Conservation (phyloP, 208 protist species). For the Trypanosoma mega region DNA sequence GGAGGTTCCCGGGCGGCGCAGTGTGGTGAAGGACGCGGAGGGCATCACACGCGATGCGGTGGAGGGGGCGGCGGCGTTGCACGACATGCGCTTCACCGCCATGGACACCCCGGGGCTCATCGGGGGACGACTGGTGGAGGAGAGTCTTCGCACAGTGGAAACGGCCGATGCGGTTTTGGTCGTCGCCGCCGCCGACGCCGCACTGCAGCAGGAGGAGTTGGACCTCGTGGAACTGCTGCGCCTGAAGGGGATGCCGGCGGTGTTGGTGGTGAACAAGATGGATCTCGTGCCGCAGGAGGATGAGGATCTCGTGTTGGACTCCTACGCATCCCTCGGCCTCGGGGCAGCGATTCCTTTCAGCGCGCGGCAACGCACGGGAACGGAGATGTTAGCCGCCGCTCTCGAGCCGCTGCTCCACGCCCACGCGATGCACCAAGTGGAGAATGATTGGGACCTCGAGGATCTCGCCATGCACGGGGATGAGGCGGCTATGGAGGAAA, state of each 20-base stretch:
- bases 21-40: constrained; percentile 81
- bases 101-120: constrained; percentile 91
- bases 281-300: constrained; percentile 64
- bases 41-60: constrained; percentile 90
- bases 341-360: constrained; percentile 79
- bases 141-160: constrained; percentile 81
- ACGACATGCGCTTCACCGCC: constrained; percentile 82
- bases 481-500: constrained; percentile 84
- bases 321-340: constrained; percentile 65
- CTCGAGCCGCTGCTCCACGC: constrained; percentile 83
- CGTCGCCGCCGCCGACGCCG: constrained; percentile 68
- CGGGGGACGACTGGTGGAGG: constrained; percentile 71
- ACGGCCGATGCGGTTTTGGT: constrained; percentile 85
- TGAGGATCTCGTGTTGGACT: constrained; percentile 50
- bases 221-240: constrained; percentile 64
- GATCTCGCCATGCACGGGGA: constrained; percentile 83
- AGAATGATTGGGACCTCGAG: constrained; percentile 90
- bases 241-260: constrained; percentile 66
- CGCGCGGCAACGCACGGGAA: constrained; percentile 50
- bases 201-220: constrained; percentile 61
- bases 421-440: constrained; percentile 65
- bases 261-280: constrained; percentile 90
- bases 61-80: constrained; percentile 64
- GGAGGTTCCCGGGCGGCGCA: constrained; percentile 50
- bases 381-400: constrained; percentile 70